Conservation (phyloP, 257 asterid species). For the Solanum piurae region DNA sequence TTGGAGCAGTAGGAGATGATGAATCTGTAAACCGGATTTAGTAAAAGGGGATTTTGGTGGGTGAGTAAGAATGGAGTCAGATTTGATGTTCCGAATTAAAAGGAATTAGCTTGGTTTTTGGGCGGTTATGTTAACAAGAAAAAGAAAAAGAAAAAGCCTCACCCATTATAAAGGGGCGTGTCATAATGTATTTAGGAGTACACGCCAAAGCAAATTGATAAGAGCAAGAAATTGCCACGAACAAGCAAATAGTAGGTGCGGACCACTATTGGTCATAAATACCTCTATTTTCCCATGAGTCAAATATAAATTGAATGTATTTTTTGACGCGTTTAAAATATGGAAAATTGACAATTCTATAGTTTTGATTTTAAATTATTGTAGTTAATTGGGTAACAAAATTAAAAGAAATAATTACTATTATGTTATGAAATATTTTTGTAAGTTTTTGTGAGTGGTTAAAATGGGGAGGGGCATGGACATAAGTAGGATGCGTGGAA, state of each 20-base stretch:
- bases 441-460: neutral
- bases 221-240: neutral
- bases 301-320: neutral
- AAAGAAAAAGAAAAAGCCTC: neutral
- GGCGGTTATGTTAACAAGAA: neutral
- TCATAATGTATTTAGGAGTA: neutral
- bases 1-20: neutral
- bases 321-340: neutral
- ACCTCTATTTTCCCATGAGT: neutral
- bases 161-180: neutral
- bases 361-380: no score
- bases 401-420: neutral
- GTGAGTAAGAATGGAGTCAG: neutral
- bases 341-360: neutral
- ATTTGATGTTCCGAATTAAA: neutral
- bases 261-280: neutral
- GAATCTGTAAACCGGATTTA: neutral
- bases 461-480: neutral
- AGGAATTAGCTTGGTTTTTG: neutral
- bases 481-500: neutral
- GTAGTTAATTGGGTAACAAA: neutral
- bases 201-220: neutral
- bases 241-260: neutral
- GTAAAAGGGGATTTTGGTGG: neutral
- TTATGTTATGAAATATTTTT: neutral